Evolutionary conservation across 805 yeast species (phyloP), one percentile per base, ranked within the genome.

Genomic region (Suhomyces canberraensis): DNA sequence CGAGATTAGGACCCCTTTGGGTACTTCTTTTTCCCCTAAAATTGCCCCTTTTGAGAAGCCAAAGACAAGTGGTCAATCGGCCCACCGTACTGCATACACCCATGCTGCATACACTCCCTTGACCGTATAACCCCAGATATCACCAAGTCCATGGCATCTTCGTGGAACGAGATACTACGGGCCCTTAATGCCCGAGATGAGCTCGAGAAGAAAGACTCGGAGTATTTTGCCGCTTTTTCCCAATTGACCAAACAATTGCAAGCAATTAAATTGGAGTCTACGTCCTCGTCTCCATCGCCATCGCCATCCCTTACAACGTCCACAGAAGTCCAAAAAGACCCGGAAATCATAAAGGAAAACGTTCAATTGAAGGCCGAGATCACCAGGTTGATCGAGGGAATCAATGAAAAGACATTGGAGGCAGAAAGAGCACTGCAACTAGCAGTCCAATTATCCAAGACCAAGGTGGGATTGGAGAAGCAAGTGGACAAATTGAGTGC

Each of bases 221-320:
- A 50, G 8, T 63, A 57, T 42, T 64, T 49, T 41, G 41, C 39
- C 13, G 71, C 71, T 3, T 67, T 68, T 38, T 38, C 52, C 19
- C 62, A 60, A 31, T 43, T 67, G 31, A 46, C 43, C 34, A 43
- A 49, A 9, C 47, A 40, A 30, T 38, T 50, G 13, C 35, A 34
- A 25, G 15, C 33, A 33, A 29, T 41, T 14, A 35, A 24, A 39
- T 19, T 27, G 43, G 14, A 16, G 14, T 16, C 14, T n/a, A 7
- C 16, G 9, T 16, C 24, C 7, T 25, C 35, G 25, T 26, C 39
- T 8, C 25, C 37, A 4, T 29, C 40, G 15, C 29, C 37, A 3
- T 15, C 37, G 4, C 34, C 26, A 4, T 33, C 34, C 4, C 22
- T 30, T 17, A 39, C 30, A 13, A 11, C 36, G 15, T 11, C 39